A percentile compares a stretch with the other conserved stretches of the same genome.
Conservation (phyloP, 23 red algal species). For the Agarophyton chilense region DNA sequence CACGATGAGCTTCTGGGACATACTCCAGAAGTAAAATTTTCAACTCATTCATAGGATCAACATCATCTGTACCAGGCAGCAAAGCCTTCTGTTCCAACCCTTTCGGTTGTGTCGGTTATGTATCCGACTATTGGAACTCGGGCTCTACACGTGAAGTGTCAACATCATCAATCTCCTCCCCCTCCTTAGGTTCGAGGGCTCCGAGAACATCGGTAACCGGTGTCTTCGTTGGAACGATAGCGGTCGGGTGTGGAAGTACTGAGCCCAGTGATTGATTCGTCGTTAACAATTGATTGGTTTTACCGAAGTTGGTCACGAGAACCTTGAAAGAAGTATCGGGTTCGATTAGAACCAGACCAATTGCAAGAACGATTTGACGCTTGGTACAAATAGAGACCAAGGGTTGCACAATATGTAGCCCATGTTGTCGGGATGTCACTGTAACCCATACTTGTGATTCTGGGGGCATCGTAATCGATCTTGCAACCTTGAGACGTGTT, state of each 20-base stretch:
- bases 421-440: too few species aligned
- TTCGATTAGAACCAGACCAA: conserved; percentile 9
- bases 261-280: too few species aligned
- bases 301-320: too few species aligned
- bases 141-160: too few species aligned
- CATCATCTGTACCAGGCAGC: neutral
- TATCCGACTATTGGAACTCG: too few species aligned
- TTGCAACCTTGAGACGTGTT: neutral
- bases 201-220: conserved; percentile 4
- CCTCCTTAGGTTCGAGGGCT: conserved; percentile 15
- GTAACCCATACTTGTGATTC: too few species aligned
- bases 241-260: conserved; percentile 11
- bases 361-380: neutral
- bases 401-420: conserved; percentile 14
- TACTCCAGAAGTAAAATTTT: neutral
- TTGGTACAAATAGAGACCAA: neutral
- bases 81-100: too few species aligned
- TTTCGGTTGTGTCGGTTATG: too few species aligned
- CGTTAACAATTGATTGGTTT: too few species aligned
- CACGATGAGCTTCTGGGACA: neutral
- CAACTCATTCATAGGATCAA: neutral
- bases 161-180: neutral
- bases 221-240: neutral
- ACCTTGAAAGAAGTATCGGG: too few species aligned
- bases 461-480: neutral